Evolutionary conservation across 805 yeast genomes (phyloP).

Genomic region (Candida loeiensis): DNA sequence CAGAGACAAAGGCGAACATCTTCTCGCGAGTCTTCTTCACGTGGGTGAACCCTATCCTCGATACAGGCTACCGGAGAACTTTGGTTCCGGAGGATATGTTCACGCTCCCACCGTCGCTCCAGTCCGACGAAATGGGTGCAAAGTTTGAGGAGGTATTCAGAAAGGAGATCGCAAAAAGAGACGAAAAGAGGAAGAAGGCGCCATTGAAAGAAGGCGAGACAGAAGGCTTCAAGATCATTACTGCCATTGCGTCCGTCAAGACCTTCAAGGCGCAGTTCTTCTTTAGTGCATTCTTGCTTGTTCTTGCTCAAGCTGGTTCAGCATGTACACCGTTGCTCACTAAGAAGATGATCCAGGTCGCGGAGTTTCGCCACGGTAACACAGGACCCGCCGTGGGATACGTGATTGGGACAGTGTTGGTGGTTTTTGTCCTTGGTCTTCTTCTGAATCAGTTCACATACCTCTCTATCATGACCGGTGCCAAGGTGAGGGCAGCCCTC

Average conservation of each 20-base stretch:
- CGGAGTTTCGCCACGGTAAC: slow-evolving; percentile 24
- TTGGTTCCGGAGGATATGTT: slow-evolving; percentile 58
- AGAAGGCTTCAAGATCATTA: slow-evolving; percentile 5
- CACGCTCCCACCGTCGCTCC: slow-evolving; percentile 6
- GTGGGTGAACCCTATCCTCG: slow-evolving; percentile 66
- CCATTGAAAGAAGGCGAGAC: not conserved
- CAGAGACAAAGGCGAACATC: slow-evolving; percentile 22
- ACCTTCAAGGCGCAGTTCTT: slow-evolving; percentile 29
- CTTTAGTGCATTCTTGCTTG: slow-evolving; percentile 18
- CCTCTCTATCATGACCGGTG: slow-evolving; percentile 24
- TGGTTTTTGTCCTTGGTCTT: slow-evolving; percentile 23
- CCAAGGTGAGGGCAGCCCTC: slow-evolving; percentile 24
- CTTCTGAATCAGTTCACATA: slow-evolving; percentile 24
- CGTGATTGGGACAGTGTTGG: slow-evolving; percentile 34
- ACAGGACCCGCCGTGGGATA: slow-evolving; percentile 40
- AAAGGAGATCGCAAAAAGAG: not conserved
- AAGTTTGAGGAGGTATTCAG: not conserved
- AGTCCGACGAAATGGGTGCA: not conserved
- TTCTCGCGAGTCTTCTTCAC: slow-evolving; percentile 44
- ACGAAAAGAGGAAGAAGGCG: not conserved
- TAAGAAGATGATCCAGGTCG: slow-evolving; percentile 35
- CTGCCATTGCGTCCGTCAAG: slow-evolving; percentile 18
- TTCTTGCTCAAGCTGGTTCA: slow-evolving; percentile 23
- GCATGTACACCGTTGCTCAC: slow-evolving; percentile 35
- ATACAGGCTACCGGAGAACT: slow-evolving; percentile 69